phyloP scores from a whole-genome alignment of 805 yeast genomes.

The Suhomyces xylopsoci region DNA sequence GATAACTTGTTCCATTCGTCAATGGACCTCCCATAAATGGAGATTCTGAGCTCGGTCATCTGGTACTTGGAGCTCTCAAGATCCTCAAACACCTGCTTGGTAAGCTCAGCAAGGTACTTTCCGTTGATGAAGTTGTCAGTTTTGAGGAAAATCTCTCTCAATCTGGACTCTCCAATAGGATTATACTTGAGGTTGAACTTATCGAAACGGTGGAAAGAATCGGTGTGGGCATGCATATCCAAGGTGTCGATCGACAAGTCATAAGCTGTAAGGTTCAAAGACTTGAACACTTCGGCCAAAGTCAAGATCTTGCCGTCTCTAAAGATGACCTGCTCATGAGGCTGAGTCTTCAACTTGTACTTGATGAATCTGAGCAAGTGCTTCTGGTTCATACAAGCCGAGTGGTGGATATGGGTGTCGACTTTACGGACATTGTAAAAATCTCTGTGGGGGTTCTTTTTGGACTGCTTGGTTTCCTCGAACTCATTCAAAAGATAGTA shows the following conservation, averaged over 20 bases:
- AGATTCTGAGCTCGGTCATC: conserved; percentile 94
- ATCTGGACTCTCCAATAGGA: conserved; percentile 96
- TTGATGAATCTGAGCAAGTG: conserved; percentile 92
- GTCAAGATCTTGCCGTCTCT: conserved; percentile 91
- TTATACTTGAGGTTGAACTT: conserved; percentile 95
- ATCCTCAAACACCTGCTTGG: conserved; percentile 91
- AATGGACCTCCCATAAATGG: conserved; percentile 84
- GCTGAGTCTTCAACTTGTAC: conserved; percentile 82
- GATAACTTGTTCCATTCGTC: conserved; percentile 97
- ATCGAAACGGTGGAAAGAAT: conserved; percentile 96
- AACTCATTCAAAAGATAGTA: conserved; percentile 86
- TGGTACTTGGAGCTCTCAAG: conserved; percentile 94
- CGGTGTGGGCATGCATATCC: conserved; percentile 99
- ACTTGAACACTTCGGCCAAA: conserved; percentile 83
- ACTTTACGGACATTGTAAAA: conserved; percentile 95
- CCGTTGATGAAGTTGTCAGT: conserved; percentile 94
- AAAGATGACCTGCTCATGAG: conserved; percentile 86
- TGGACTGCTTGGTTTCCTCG: conserved; percentile 86
- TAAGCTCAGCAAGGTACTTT: conserved; percentile 84
- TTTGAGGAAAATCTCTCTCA: conserved; percentile 92
- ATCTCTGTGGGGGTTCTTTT: conserved; percentile 94
- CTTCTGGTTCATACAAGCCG: conserved; percentile 99
- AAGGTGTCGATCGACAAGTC: conserved; percentile 94
- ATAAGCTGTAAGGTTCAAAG: conserved; percentile 87
- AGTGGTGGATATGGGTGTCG: conserved; percentile 97